These are phyloP conservation scores for Coemansia erecta DNA, from an alignment of 192 early-diverging fungal species.

Conservation along the genomic window DNA sequence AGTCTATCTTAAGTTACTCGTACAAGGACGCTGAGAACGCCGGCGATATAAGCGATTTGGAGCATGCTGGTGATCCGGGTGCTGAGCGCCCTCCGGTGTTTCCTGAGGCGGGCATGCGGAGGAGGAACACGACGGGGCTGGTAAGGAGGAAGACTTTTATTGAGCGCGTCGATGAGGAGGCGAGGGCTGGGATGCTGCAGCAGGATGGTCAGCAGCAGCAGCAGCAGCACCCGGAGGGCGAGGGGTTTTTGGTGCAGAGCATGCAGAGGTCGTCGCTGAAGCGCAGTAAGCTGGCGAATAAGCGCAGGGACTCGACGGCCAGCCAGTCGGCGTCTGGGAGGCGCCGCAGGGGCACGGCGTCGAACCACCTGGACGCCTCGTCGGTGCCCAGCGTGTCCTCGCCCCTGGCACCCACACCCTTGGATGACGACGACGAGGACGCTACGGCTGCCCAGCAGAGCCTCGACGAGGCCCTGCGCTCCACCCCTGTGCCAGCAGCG, in stretches of 20 bases:
- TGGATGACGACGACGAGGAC: background rate
- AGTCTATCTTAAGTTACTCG: constrained; percentile 53
- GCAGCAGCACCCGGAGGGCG: constrained; percentile 7
- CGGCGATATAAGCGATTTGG: no score
- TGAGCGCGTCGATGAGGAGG: constrained; percentile 39
- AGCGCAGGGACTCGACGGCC: constrained; percentile 49
- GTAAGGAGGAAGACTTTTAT: constrained; percentile 42
- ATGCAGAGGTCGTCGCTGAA: constrained; percentile 48
- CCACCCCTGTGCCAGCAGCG: background rate
- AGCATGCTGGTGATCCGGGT: no score
- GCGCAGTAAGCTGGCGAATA: constrained; percentile 52
- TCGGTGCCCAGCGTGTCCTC: constrained; percentile 30
- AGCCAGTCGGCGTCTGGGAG: constrained; percentile 5
- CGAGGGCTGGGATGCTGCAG: constrained; percentile 6
- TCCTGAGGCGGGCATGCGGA: constrained; percentile 11
- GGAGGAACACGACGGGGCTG: constrained; percentile 44
- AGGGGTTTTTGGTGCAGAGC: constrained; percentile 47
- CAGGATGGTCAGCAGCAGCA: no score
- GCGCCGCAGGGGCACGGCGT: constrained; percentile 13
- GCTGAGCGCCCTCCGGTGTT: constrained; percentile 1
- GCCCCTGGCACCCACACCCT: constrained; percentile 22
- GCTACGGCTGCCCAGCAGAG: constrained; percentile 6
- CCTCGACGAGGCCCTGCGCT: constrained; percentile 1
- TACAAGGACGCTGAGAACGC: constrained; percentile 18
- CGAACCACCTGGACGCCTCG: constrained; percentile 6